Evolutionary conservation across 148 eudicot species (phyloP), one percentile per base, ranked within the genome.

Genomic region (Cornus controversa): DNA sequence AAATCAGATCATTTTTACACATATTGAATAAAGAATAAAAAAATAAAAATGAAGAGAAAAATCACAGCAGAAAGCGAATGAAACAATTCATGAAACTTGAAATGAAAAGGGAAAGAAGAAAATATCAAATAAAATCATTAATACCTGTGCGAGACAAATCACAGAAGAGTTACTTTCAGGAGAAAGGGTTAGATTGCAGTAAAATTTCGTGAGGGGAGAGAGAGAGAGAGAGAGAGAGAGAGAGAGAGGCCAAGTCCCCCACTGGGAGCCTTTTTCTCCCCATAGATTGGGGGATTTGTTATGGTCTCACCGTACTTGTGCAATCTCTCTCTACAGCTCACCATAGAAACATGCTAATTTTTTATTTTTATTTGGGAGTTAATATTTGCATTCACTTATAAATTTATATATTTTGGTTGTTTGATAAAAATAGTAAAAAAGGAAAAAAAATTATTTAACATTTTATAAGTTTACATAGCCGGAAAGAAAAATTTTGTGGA

Each of bases 211-310:
- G 25, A 14, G 4, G 14, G n/a, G n/a, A n/a, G n/a, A n/a, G n/a
- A n/a, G n/a, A n/a, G n/a, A n/a, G n/a, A 3, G 13, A 26, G 68
- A 66, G 68, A 31, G 45, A 67, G 37, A 25, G 36, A 18, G 23
- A 68, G 71, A 34, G 45, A 34, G n/a, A 20, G 72, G 54, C 50
- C 72, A 36, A 69, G 72, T 69, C 72, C 37, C 18, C 54, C 15
- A 36, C 8, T 5, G 0, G 34, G 27, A 69, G 72, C 6, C 2
- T 37, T 69, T 40, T 69, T 69, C 50, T 69, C 71, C 71, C 10
- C 34, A 34, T 34, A 26, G 15, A 25, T 66, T 10, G 34, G 13
- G 68, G 68, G 2, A 14, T 66, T 66, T 26, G 68, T 66, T 66
- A 47, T 47, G 53, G 53, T 47, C 37, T 47, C 53, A 47, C 14